Percentiles rank a stretch among this genome's conserved stretches.
phyloP scores from a whole-genome alignment of 345 rosid species.

The Linum tenue region DNA sequence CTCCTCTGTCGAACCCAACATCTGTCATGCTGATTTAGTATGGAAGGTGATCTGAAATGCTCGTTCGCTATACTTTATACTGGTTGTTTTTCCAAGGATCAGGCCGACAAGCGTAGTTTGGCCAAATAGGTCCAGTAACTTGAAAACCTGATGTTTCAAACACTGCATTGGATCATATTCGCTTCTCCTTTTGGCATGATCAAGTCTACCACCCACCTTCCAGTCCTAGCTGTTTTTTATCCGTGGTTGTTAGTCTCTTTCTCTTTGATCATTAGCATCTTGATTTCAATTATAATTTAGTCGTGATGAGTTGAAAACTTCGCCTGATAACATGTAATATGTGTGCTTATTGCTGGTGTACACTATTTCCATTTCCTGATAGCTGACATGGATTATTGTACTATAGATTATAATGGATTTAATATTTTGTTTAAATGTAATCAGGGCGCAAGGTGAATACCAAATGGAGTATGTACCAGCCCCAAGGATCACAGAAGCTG shows the following conservation, averaged over 20 bases:
- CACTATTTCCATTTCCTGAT: too few relatives aligned
- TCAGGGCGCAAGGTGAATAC: conserved; percentile 84
- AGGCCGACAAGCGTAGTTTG: not conserved
- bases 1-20: too few relatives aligned
- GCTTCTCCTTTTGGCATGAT: not conserved
- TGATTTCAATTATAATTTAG: too few relatives aligned
- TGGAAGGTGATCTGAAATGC: not conserved
- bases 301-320: too few relatives aligned
- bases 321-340: too few relatives aligned
- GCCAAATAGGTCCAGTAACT: not conserved
- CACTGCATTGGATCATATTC: not conserved
- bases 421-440: conserved; percentile 15
- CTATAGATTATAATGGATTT: not conserved
- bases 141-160: not conserved
- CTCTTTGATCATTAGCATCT: too few relatives aligned
- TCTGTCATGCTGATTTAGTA: not conserved
- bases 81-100: not conserved
- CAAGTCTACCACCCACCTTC: too few relatives aligned
- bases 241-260: too few relatives aligned
- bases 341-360: too few relatives aligned
- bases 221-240: too few relatives aligned
- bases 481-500: conserved; percentile 85
- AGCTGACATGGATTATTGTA: not conserved
- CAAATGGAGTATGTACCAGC: conserved; percentile 90
- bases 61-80: not conserved